Percentiles rank a stretch among this genome's conserved stretches.
phyloP scores from a whole-genome alignment of 1,284 basidiomycete genomes.

The Somion occarium region DNA sequence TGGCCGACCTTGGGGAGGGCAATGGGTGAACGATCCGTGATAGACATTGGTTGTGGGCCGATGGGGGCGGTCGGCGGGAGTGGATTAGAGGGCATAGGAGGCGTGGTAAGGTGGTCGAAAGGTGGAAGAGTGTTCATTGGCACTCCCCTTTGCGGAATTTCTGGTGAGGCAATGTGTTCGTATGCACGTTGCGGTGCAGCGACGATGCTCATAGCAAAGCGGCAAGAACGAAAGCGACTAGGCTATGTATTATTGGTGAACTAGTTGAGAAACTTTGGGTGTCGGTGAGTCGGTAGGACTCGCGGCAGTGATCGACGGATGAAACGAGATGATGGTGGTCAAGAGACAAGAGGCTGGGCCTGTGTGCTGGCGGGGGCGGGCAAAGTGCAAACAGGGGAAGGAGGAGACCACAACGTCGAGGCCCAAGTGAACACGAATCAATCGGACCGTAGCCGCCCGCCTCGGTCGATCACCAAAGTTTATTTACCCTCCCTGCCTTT shows the following conservation, averaged over 20 bases:
- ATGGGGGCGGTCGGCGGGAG: slow-evolving; percentile 14
- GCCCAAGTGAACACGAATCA: slow-evolving; percentile 15
- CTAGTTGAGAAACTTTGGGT: too few relatives aligned
- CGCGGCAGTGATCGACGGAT: neutral
- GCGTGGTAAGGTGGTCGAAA: slow-evolving; percentile 25
- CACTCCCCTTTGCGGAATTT: slow-evolving; percentile 20
- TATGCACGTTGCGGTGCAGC: slow-evolving; percentile 34
- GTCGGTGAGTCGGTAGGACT: slow-evolving; percentile 13
- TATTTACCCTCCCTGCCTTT: slow-evolving; percentile 15
- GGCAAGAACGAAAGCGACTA: slow-evolving; percentile 20
- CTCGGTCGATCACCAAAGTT: slow-evolving; percentile 23
- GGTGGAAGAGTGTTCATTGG: slow-evolving; percentile 30
- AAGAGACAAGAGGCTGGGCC: neutral
- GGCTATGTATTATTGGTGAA: too few relatives aligned
- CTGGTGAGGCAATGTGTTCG: slow-evolving; percentile 29
- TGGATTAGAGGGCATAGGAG: slow-evolving; percentile 12
- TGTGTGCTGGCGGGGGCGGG: slow-evolving; percentile 7
- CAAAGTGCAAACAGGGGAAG: slow-evolving; percentile 23
- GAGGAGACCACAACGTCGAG: slow-evolving; percentile 17
- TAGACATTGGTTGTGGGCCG: slow-evolving; percentile 11
- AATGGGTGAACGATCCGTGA: slow-evolving; percentile 24
- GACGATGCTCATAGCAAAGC: slow-evolving; percentile 38
- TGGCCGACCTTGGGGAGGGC: slow-evolving; percentile 54
- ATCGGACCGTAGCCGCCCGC: slow-evolving; percentile 20
- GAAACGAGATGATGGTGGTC: neutral